Evolutionary conservation across 2,329 filamentous ascomycete species (phyloP), one percentile per base, ranked within the genome.

Genomic region (Tolypocladium amazonense): DNA sequence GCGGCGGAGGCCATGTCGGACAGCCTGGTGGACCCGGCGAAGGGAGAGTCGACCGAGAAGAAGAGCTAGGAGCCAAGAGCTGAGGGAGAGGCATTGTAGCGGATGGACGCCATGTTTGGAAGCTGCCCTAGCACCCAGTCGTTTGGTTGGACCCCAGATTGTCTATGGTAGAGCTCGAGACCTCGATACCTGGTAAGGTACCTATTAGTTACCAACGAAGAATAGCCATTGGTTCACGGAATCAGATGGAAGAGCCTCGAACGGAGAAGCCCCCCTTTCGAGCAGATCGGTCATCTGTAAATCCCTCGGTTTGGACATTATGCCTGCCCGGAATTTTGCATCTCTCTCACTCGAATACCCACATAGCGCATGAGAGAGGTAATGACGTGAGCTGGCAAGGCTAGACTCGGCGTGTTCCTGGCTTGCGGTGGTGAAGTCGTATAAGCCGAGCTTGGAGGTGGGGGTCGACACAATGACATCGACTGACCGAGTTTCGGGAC

Each of bases 1-100:
- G 85, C 87, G 33, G 81, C 81, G 14, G 81, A 84, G 69, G 81
- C 81, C 18, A 84, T 84, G 81, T 75, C 80, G 12, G 81, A 84
- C 45, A 83, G 76, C 62, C 68, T 84, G 61, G 78, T 82, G 47
- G 76, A 77, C 47, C 57, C 66, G 14, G 65, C 68, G 25, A 71
- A 76, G 63, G 72, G 72, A 63, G 67, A 66, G 15, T 61, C 67
- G 23, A 64, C 66, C 6, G 67, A 66, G 38, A 75, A 74, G 69
- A 76, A 72, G 70, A 69, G 67, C 61, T 75, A 68, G 60, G 30
- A 8, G 25, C 27, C 27, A 27, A 33, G 39, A 20, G 38, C 38
- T 20, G 38, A 41, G 20, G 14, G 18, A 23, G 6, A 23, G 27
- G 30, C 30, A 1, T 35, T 15, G 20, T 23, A 3, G 30, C 20